These are phyloP conservation scores for Lipomyces yamanashiensis DNA, from an alignment of 805 yeast genomes.

Conservation along the genomic window DNA sequence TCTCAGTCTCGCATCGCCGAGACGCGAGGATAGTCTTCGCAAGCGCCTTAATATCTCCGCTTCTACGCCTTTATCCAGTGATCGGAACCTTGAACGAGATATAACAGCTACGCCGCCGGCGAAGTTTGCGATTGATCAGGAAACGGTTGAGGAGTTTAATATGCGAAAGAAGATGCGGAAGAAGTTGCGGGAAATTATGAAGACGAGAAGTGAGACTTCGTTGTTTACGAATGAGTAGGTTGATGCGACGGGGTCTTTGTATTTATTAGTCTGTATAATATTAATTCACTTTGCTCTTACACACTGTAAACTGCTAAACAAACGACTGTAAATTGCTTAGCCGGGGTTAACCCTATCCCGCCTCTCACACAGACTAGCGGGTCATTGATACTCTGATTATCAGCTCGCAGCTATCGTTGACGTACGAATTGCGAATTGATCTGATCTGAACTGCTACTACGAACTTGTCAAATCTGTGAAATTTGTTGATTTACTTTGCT, in stretches of 20 bases:
- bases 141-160: conserved; percentile 23
- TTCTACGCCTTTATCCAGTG: not conserved
- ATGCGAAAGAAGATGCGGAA: conserved; percentile 13
- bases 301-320: no score
- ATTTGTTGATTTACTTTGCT: no score
- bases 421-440: no score
- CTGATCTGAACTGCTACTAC: no score
- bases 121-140: conserved; percentile 20
- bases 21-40: conserved; percentile 3
- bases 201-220: conserved; percentile 6
- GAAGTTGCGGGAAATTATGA: conserved; percentile 3
- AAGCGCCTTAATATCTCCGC: not conserved
- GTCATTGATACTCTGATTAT: no score
- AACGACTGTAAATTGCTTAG: no score
- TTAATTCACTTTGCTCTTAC: no score
- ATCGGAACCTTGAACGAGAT: not conserved
- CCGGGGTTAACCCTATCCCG: no score
- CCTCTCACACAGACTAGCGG: no score
- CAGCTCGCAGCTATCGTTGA: no score
- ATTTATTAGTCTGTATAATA: not conserved
- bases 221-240: conserved; percentile 16
- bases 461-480: no score
- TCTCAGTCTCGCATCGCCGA: not conserved
- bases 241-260: not conserved
- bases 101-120: not conserved